Evolutionary conservation across 2,329 filamentous ascomycete species (phyloP).

Genomic region (Penicillium decumbens): DNA sequence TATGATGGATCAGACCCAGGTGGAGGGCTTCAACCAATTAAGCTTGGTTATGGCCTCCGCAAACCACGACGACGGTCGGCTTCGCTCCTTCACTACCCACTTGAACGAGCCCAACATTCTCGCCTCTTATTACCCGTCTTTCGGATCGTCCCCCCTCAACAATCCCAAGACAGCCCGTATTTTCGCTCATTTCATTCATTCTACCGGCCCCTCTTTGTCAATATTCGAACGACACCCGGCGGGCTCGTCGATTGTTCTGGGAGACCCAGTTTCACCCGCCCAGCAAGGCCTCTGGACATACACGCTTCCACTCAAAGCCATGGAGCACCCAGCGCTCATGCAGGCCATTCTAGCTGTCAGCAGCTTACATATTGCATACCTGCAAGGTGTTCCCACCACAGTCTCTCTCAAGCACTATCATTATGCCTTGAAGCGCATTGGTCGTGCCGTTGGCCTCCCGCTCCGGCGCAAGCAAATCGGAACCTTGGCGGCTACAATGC

Average conservation of each 20-base stretch:
- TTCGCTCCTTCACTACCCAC: conserved; percentile 48
- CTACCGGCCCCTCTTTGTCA: conserved; percentile 80
- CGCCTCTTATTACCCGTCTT: conserved; percentile 62
- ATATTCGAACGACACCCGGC: conserved; percentile 78
- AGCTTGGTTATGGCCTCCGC: conserved; percentile 45
- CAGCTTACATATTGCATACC: conserved; percentile 79
- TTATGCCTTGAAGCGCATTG: conserved; percentile 72
- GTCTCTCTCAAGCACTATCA: conserved; percentile 90
- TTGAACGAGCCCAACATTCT: conserved; percentile 50
- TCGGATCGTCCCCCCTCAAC: conserved; percentile 66
- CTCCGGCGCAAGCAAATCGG: conserved; percentile 67
- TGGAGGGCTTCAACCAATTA: conserved; percentile 35
- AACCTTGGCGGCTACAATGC: conserved; percentile 79
- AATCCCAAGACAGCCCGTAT: conserved; percentile 75
- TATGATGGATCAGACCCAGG: conserved; percentile 38
- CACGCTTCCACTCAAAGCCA: conserved; percentile 74
- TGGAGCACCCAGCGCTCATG: conserved; percentile 79
- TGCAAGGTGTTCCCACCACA: conserved; percentile 68
- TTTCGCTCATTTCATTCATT: conserved; percentile 87
- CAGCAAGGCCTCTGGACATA: conserved; percentile 62
- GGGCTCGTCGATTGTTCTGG: conserved; percentile 65
- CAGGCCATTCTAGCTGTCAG: conserved; percentile 86
- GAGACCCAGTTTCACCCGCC: conserved; percentile 56
- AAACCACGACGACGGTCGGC: conserved; percentile 44
- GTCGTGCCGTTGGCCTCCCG: conserved; percentile 66